Base-by-base conservation (phyloP, 2,329 filamentous ascomycete species). In the Alternaria rosae region DNA sequence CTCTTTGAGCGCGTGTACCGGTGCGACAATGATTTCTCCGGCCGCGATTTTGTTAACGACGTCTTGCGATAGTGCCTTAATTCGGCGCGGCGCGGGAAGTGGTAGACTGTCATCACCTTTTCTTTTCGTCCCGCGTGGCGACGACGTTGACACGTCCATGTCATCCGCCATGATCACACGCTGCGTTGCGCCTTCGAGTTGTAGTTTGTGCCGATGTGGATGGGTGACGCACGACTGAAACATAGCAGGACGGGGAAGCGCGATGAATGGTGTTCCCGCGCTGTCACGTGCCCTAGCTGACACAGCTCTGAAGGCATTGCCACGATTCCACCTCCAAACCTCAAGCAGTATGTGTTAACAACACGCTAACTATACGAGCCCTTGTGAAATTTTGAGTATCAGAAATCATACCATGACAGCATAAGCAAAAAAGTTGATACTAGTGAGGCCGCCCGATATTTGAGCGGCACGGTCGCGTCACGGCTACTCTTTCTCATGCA, bases 31-130 rank as follows among this genome's bases (percentile, higher is more conserved):
- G 72, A 99, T 99, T 79, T 99, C 95, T 20, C 95, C 95, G 0
- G 95, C 95, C 1, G 95, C 95, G 70, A 99, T 99, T 79, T 98
- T 99, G 84, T 98, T 99, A 68, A 99, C 92, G 21, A 99, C 95
- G 82, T 95, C 91, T 66, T 92, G 89, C 73, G 97, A 92, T 25
- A 99, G 86, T 13, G 94, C 91, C 89, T 97, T 80, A 70, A 87
- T 87, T 28, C 83, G 75, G 54, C 81, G 78, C 41, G 79, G 80
- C 25, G 79, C 72, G n/a, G 76, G 70, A 59, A 76, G 73, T 35
- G 74, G 68, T 45, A 77, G 59, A 53, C 67, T 70, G 23, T 76
- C 76, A 44, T 79, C 76, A 50, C 71, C 76, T 62, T 77, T 78
- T 43, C 78, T 67, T 61, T 79, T 79, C 15, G 72, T 78, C 8